Conservation (phyloP, 169 alveolate species). For the Toxoplasma gondii region DNA sequence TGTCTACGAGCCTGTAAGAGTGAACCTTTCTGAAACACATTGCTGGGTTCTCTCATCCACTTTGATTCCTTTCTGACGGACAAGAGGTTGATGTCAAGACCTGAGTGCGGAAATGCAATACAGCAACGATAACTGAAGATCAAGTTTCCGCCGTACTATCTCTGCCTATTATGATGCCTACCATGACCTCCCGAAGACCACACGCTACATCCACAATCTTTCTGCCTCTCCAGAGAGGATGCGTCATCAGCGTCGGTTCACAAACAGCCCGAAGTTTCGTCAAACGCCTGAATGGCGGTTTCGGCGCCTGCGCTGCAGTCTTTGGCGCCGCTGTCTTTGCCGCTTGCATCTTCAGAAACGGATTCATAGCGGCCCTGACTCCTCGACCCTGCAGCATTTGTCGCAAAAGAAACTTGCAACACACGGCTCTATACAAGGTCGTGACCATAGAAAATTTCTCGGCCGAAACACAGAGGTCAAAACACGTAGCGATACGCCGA, state of each 20-base stretch:
- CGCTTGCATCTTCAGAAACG: constrained; percentile 46
- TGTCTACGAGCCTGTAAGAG: too few relatives aligned
- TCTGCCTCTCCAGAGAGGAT: constrained; percentile 53
- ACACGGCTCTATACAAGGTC: too few relatives aligned
- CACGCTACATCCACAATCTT: neutral
- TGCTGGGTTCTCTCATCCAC: too few relatives aligned
- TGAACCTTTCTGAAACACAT: too few relatives aligned
- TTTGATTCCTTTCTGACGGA: too few relatives aligned
- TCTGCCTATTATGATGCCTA: neutral
- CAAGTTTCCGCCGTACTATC: too few relatives aligned
- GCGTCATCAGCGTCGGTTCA: constrained; percentile 55
- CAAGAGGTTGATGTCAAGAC: neutral
- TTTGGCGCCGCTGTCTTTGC: constrained; percentile 1
- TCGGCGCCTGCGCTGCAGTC: constrained; percentile 4
- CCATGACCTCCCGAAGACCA: neutral
- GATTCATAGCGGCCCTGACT: constrained; percentile 31
- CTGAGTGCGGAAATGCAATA: too few relatives aligned
- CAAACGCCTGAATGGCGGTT: neutral
- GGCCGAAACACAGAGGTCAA: too few relatives aligned
- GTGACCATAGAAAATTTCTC: too few relatives aligned
- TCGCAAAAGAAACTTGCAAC: too few relatives aligned
- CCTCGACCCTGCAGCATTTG: neutral
- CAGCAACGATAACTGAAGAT: too few relatives aligned
- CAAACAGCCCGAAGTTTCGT: constrained; percentile 43
- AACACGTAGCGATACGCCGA: too few relatives aligned